These are phyloP conservation scores for Magnusiomyces clavatus DNA, from an alignment of 1,139 yeast species.

Conservation along the genomic window DNA sequence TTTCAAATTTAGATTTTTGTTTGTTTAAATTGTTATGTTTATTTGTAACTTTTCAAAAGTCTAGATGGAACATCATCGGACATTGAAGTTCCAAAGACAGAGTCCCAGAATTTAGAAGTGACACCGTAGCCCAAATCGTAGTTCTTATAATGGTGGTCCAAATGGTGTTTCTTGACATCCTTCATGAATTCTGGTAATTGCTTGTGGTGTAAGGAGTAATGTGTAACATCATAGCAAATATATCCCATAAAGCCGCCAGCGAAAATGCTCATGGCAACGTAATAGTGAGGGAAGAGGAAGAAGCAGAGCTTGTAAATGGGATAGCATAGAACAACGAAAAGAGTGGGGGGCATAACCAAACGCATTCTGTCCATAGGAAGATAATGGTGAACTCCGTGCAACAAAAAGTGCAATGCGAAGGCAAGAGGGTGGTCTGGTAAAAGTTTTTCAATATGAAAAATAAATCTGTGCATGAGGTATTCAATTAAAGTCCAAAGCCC, in stretches of 20 bases:
- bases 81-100: conserved; percentile 68
- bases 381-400: conserved; percentile 96
- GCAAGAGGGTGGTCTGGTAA: conserved; percentile 75
- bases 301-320: conserved; percentile 60
- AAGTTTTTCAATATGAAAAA: conserved; percentile 83
- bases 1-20: too few species aligned
- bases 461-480: conserved; percentile 77
- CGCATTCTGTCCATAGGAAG: conserved; percentile 93
- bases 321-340: conserved; percentile 49
- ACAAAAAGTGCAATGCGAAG: conserved; percentile 73
- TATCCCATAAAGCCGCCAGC: conserved; percentile 96
- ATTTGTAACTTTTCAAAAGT: conserved; percentile 4
- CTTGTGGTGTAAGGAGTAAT: conserved; percentile 82
- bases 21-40: background rate
- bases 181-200: conserved; percentile 69
- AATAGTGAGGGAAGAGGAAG: conserved; percentile 45
- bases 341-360: conserved; percentile 92
- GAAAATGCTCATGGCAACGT: conserved; percentile 61
- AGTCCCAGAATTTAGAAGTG: conserved; percentile 89
- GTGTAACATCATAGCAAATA: conserved; percentile 83
- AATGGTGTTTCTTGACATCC: conserved; percentile 76
- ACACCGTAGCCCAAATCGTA: conserved; percentile 96
- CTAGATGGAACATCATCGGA: conserved; percentile 20
- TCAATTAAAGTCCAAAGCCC: conserved; percentile 90
- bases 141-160: conserved; percentile 96